Percentiles rank a stretch among this genome's conserved stretches.
These are phyloP conservation scores for Strobilomyces echinocephalus DNA, from an alignment of 768 basidiomycete species.

Conservation along the genomic window DNA sequence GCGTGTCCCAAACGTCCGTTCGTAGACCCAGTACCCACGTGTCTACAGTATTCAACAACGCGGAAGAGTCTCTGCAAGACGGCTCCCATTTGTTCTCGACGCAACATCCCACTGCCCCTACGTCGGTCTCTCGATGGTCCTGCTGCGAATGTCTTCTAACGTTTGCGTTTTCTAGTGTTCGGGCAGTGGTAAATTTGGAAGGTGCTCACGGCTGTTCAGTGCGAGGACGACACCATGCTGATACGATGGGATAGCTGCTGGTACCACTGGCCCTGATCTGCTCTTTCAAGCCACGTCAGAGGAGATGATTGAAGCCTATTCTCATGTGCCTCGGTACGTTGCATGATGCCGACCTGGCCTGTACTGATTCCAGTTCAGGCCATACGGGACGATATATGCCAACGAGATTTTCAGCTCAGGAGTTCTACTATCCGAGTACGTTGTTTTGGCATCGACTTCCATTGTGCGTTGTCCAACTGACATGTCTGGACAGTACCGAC, in stretches of 20 bases:
- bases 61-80: conserved; percentile 92
- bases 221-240: not conserved
- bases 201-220: conserved; percentile 36
- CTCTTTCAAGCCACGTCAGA: conserved; percentile 95
- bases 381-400: conserved; percentile 84
- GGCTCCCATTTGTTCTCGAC: conserved; percentile 92
- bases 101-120: conserved; percentile 69
- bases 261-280: conserved; percentile 79
- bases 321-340: conserved; percentile 68
- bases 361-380: conserved; percentile 38
- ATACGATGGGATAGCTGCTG: conserved; percentile 55
- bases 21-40: not conserved
- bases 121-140: conserved; percentile 41
- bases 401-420: conserved; percentile 93
- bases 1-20: conserved; percentile 26
- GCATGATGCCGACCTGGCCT: not conserved
- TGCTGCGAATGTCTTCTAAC: conserved; percentile 1
- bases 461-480: conserved; percentile 10
- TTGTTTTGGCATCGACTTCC: not conserved
- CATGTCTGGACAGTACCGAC: conserved; percentile 62
- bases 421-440: conserved; percentile 83
- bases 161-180: conserved; percentile 48
- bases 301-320: conserved; percentile 91
- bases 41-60: conserved; percentile 82
- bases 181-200: conserved; percentile 88